Conservation (phyloP, 176 grass and related monocot species). For the Aegilops sharonensis region DNA sequence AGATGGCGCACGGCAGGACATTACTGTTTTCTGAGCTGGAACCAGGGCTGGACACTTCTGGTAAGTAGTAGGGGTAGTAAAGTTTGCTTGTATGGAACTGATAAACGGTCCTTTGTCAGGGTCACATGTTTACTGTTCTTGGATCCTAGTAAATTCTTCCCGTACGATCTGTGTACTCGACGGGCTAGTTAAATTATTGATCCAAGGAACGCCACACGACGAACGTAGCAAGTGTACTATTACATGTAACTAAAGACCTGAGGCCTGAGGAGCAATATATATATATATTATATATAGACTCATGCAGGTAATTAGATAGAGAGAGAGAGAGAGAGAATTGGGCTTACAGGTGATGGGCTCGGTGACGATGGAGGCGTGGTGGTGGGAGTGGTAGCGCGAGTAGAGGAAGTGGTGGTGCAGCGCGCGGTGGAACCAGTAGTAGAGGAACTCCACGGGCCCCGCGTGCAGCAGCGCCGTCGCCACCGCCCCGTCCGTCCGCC, state of each 20-base stretch:
- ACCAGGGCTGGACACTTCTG: background rate
- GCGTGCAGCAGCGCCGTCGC: slow-evolving; percentile 54
- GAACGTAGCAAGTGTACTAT: background rate
- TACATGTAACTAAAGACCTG: background rate
- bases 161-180: background rate
- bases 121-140: background rate
- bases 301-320: too few relatives aligned
- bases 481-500: slow-evolving; percentile 61
- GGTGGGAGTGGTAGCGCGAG: slow-evolving; percentile 85
- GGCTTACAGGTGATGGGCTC: slow-evolving; percentile 87
- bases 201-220: background rate
- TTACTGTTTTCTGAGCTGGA: background rate
- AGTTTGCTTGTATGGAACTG: background rate
- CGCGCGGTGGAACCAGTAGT: slow-evolving; percentile 97
- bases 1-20: background rate
- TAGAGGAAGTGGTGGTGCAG: slow-evolving; percentile 98
- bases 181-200: background rate
- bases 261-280: background rate
- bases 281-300: too few relatives aligned
- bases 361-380: slow-evolving; percentile 86
- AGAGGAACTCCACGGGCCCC: slow-evolving; percentile 88
- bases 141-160: background rate
- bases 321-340: too few relatives aligned
- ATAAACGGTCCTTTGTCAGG: background rate
- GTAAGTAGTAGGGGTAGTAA: background rate